These are phyloP conservation scores for Scorias spongiosa DNA, from an alignment of 2,329 filamentous ascomycete species.

Conservation along the genomic window DNA sequence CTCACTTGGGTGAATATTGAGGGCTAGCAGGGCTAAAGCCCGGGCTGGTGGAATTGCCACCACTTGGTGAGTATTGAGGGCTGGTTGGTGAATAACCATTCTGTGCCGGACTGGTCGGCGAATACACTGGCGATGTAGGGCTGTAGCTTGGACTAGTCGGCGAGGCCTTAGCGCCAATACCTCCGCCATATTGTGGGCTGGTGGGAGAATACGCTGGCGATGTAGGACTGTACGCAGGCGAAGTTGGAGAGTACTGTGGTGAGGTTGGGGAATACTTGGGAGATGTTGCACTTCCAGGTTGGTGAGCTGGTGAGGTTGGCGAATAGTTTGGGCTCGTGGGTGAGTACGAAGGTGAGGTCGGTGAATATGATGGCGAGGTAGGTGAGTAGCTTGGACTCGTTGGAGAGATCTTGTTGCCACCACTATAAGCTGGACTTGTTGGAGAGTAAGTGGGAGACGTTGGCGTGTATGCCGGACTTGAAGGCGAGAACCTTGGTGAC, in stretches of 20 bases:
- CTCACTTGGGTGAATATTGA: constrained; percentile 34
- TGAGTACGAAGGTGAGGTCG: constrained; percentile 53
- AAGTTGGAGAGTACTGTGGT: constrained; percentile 36
- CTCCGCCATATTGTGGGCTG: constrained; percentile 28
- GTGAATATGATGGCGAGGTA: constrained; percentile 52
- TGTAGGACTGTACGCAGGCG: constrained; percentile 45
- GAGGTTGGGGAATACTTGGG: constrained; percentile 37
- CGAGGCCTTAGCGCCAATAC: constrained; percentile 29
- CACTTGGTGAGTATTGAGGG: constrained; percentile 5
- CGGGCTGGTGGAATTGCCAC: constrained; percentile 5
- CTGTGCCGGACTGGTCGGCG: constrained; percentile 34
- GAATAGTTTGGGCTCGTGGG: constrained; percentile 41
- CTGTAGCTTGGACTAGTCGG: constrained; percentile 32
- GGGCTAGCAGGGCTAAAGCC: constrained; percentile 41
- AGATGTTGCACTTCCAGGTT: constrained; percentile 27
- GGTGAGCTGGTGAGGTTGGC: constrained; percentile 24
- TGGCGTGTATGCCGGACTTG: constrained; percentile 35
- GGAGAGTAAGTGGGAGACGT: constrained; percentile 22
- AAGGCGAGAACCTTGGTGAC: constrained; percentile 38
- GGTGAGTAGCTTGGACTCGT: constrained; percentile 57
- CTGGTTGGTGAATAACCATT: constrained; percentile 18
- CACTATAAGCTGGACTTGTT: constrained; percentile 20
- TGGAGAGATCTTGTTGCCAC: constrained; percentile 17
- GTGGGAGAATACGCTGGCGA: constrained; percentile 41
- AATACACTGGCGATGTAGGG: constrained; percentile 44